A percentile compares a stretch with the other conserved stretches of the same genome.
phyloP scores from a whole-genome alignment of 179 eudicot genomes.

The Silene noctiflora region DNA sequence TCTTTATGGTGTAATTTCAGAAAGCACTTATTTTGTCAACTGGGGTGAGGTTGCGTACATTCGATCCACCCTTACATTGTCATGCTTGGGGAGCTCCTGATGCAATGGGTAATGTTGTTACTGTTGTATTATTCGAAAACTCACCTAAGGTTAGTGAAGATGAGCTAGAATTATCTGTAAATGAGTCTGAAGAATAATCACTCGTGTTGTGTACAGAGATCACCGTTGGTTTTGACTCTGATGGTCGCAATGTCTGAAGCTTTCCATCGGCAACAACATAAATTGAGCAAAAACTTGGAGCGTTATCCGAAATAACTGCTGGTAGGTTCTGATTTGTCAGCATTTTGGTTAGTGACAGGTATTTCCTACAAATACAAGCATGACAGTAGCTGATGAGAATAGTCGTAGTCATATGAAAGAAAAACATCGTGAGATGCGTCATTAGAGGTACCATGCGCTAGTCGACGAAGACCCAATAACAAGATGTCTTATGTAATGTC shows the following conservation, averaged over 20 bases:
- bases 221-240: slow-evolving; percentile 46
- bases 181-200: slow-evolving; percentile 32
- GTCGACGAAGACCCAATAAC: slow-evolving; percentile 63
- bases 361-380: slow-evolving; percentile 23
- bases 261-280: slow-evolving; percentile 68
- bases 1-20: too few relatives aligned
- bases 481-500: slow-evolving; percentile 42
- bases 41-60: too few relatives aligned
- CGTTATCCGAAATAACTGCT: slow-evolving; percentile 45
- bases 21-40: too few relatives aligned
- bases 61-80: too few relatives aligned
- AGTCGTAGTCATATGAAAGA: background rate
- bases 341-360: slow-evolving; percentile 14
- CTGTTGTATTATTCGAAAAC: background rate
- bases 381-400: background rate
- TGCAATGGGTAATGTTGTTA: background rate
- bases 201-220: slow-evolving; percentile 38
- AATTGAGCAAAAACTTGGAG: slow-evolving; percentile 68
- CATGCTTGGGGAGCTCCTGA: too few relatives aligned
- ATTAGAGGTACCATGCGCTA: slow-evolving; percentile 37
- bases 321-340: slow-evolving; percentile 43
- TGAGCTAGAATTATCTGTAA: slow-evolving; percentile 37
- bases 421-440: background rate
- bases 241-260: slow-evolving; percentile 59
- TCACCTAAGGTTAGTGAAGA: slow-evolving; percentile 43